phyloP scores from a whole-genome alignment of 371 early-diverging fungal genomes.

The Mortierella sp. region DNA sequence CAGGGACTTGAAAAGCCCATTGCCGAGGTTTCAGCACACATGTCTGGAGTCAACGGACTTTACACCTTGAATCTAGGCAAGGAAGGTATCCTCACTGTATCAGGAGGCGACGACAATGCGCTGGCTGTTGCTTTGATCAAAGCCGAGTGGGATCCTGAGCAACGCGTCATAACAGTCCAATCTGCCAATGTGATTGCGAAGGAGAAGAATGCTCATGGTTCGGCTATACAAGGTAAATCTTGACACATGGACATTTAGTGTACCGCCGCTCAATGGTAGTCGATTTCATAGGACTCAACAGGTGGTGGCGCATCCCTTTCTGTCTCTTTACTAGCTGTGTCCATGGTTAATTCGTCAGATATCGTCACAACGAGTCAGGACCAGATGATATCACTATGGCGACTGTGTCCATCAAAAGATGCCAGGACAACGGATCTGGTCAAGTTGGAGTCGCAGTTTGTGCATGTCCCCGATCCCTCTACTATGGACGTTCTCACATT shows the following conservation, averaged over 20 bases:
- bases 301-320: not conserved
- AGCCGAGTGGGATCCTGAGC: slow-evolving; percentile 27
- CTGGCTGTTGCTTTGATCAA: slow-evolving; percentile 50
- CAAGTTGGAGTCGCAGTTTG: slow-evolving; percentile 56
- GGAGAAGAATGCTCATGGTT: slow-evolving; percentile 63
- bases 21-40: slow-evolving; percentile 53
- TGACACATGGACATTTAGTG: not conserved
- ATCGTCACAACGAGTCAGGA: slow-evolving; percentile 65
- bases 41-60: slow-evolving; percentile 69
- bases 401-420: slow-evolving; percentile 20
- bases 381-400: slow-evolving; percentile 67
- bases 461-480: slow-evolving; percentile 73
- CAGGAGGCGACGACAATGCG: slow-evolving; percentile 75
- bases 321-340: slow-evolving; percentile 50
- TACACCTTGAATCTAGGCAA: slow-evolving; percentile 48
- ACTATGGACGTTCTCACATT: slow-evolving; percentile 57
- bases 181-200: slow-evolving; percentile 43
- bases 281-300: not conserved
- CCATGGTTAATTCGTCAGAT: slow-evolving; percentile 40
- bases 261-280: too few species aligned
- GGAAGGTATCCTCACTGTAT: slow-evolving; percentile 45
- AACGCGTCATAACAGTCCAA: slow-evolving; percentile 17
- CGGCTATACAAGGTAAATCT: slow-evolving; percentile 62
- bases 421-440: slow-evolving; percentile 34
- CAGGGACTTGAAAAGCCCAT: slow-evolving; percentile 52